A percentile compares a stretch with the other conserved stretches of the same genome.
Conservation (phyloP, 2,329 filamentous ascomycete genomes). For the Fusarium floridanum region DNA sequence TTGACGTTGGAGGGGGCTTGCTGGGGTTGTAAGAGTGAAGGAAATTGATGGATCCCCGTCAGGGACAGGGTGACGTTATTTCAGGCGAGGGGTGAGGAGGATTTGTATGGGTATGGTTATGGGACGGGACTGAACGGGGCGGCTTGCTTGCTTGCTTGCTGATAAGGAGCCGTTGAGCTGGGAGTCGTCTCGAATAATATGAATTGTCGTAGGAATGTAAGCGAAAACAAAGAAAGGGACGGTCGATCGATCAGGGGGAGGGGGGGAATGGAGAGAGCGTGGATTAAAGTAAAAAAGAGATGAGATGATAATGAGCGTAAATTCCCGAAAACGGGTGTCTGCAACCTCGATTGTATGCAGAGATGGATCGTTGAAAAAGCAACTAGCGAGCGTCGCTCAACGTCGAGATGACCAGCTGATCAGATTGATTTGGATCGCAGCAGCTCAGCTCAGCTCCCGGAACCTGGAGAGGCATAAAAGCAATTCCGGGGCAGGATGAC, state of each 20-base stretch:
- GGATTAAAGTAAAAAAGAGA: constrained; percentile 8
- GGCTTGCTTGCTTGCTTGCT: constrained; percentile 15
- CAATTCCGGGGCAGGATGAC: constrained; percentile 2
- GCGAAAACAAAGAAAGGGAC: constrained; percentile 9
- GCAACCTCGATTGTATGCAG: constrained; percentile 15
- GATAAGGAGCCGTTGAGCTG: constrained; percentile 39
- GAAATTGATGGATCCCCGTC: constrained; percentile 42
- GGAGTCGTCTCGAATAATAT: constrained; percentile 15
- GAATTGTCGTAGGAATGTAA: constrained; percentile 20
- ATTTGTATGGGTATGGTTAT: background rate
- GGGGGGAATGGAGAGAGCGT: background rate
- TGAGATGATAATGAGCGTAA: constrained; percentile 30
- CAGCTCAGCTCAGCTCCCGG: background rate
- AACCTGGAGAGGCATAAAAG: constrained; percentile 12
- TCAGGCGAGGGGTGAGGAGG: constrained; percentile 17
- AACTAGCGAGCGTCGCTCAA: constrained; percentile 29
- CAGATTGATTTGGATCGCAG: constrained; percentile 2
- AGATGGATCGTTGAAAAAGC: constrained; percentile 37
- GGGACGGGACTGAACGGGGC: constrained; percentile 14
- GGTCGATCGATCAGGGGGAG: constrained; percentile 11
- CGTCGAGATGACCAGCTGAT: constrained; percentile 11
- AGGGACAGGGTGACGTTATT: constrained; percentile 44
- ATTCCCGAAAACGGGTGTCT: constrained; percentile 21
- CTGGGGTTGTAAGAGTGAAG: constrained; percentile 22
- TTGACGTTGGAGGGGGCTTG: constrained; percentile 29